Conservation (phyloP, 1,284 basidiomycete species). For the Ustilago nuda region DNA sequence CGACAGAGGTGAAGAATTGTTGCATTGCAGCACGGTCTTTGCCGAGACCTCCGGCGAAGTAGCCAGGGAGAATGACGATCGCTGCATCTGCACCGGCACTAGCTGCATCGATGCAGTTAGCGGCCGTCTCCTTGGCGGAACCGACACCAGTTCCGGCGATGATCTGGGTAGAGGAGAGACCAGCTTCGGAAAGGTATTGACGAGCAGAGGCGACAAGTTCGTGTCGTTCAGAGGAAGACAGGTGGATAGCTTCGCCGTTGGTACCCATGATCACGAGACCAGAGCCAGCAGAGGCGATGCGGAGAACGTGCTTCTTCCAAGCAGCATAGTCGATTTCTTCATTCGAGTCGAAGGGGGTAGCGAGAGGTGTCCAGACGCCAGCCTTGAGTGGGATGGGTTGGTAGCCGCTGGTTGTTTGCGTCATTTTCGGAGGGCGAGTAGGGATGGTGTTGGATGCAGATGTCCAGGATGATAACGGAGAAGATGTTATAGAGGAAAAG, state of each 20-base stretch:
- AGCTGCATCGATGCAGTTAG: constrained; percentile 80
- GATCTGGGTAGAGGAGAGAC: constrained; percentile 76
- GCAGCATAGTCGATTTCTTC: constrained; percentile 84
- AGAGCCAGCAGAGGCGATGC: constrained; percentile 79
- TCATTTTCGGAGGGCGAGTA: constrained; percentile 14
- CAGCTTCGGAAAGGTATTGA: constrained; percentile 78
- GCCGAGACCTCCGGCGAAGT: constrained; percentile 81
- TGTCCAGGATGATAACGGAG: background rate
- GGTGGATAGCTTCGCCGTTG: constrained; percentile 83
- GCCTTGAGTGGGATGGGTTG: constrained; percentile 68
- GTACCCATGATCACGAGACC: constrained; percentile 82
- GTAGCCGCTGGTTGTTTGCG: constrained; percentile 34
- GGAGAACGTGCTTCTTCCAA: constrained; percentile 80
- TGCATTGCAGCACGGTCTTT: constrained; percentile 77
- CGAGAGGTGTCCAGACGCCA: constrained; percentile 86
- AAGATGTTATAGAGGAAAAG: background rate
- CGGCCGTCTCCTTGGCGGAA: constrained; percentile 83
- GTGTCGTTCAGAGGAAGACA: constrained; percentile 79
- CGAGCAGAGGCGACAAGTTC: constrained; percentile 79
- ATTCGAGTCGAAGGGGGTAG: constrained; percentile 81
- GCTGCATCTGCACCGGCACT: constrained; percentile 83
- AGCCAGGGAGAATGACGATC: constrained; percentile 85
- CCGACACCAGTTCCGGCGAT: constrained; percentile 85
- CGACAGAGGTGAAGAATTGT: constrained; percentile 81
- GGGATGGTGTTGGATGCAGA: background rate